These are phyloP conservation scores for Coemansia sp. DNA, from an alignment of 192 early-diverging fungal genomes.

Conservation along the genomic window DNA sequence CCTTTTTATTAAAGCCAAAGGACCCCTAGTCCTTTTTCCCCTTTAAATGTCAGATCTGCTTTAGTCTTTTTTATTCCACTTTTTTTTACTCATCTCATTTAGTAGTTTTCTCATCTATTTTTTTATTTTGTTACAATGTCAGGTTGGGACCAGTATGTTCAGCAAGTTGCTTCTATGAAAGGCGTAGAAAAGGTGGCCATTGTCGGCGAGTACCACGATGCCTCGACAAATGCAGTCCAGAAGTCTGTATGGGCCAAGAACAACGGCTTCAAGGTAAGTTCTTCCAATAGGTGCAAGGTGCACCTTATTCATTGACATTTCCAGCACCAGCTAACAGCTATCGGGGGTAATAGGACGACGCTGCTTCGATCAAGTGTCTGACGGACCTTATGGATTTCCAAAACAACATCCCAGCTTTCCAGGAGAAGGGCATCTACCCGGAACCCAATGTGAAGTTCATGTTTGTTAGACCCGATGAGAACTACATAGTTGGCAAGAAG, in stretches of 20 bases:
- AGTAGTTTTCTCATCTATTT: not conserved
- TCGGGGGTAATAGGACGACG: no score
- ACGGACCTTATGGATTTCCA: no score
- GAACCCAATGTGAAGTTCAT: conserved; percentile 73
- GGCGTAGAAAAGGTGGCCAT: not conserved
- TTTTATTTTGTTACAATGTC: not conserved
- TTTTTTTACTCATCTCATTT: not conserved
- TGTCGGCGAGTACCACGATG: not conserved
- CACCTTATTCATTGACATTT: no score
- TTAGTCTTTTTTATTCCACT: not conserved
- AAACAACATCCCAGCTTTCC: no score
- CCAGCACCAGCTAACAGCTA: no score
- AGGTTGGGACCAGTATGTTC: not conserved
- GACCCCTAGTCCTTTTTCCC: conserved; percentile 4
- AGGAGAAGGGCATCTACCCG: conserved; percentile 55
- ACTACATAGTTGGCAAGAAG: conserved; percentile 76
- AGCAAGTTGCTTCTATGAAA: not conserved
- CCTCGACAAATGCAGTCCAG: no score
- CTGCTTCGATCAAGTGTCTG: no score
- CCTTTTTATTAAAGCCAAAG: not conserved
- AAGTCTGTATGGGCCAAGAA: no score
- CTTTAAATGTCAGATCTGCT: not conserved
- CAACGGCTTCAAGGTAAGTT: no score
- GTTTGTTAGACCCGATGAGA: conserved; percentile 61
- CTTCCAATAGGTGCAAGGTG: no score